Percentiles rank a stretch among this genome's conserved stretches.
phyloP scores from a whole-genome alignment of 257 asterid species.

The Avicennia marina region DNA sequence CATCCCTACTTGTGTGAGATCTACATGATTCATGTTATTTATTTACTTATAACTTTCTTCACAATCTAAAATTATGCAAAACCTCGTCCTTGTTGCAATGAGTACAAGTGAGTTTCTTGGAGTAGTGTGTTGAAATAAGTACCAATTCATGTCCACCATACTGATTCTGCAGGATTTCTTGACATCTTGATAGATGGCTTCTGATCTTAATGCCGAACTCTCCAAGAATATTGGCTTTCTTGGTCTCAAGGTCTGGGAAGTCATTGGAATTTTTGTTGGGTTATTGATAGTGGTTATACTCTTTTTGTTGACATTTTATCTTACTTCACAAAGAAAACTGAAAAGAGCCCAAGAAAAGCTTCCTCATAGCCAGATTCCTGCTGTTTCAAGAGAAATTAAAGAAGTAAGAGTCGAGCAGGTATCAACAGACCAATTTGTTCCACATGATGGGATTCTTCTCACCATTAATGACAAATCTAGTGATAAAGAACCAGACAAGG shows the following conservation, averaged over 20 bases:
- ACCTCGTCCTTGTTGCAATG: conserved; percentile 6
- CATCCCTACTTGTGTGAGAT: not conserved
- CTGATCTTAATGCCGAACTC: conserved; percentile 65
- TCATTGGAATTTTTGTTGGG: conserved; percentile 78
- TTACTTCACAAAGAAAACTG: conserved; percentile 66
- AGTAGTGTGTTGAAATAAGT: not conserved
- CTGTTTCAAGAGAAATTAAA: conserved; percentile 78
- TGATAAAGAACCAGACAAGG: conserved; percentile 69
- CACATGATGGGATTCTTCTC: conserved; percentile 75
- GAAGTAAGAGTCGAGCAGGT: conserved; percentile 88
- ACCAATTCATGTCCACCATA: not conserved
- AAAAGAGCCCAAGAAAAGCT: conserved; percentile 40
- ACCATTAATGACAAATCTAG: conserved; percentile 73
- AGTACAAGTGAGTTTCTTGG: not conserved
- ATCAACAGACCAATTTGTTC: conserved; percentile 55
- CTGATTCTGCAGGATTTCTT: conserved; percentile 33
- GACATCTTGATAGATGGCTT: conserved; percentile 52
- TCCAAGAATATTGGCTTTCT: conserved; percentile 53
- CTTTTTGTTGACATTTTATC: conserved; percentile 50
- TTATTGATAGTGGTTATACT: conserved; percentile 61
- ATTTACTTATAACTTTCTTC: too few relatives aligned
- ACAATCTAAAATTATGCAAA: not conserved
- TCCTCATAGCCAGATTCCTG: conserved; percentile 70
- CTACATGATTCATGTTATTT: too few relatives aligned
- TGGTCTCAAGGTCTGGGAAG: conserved; percentile 86